Conservation (phyloP, 1,284 basidiomycete genomes). For the Irpex sp. region DNA sequence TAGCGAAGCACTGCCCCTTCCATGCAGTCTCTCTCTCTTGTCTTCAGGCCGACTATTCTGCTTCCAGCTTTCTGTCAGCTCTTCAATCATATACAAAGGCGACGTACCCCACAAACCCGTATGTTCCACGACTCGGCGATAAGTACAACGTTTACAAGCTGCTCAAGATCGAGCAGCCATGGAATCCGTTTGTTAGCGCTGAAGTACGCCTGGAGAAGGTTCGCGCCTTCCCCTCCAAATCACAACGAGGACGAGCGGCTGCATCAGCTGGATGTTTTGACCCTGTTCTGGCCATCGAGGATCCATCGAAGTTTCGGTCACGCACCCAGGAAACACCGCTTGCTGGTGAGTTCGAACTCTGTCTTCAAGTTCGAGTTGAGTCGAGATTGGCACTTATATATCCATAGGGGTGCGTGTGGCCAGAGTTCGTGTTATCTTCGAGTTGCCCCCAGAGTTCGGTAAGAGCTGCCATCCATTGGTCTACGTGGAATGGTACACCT, state of each 20-base stretch:
- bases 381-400: no score
- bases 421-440: constrained; percentile 10
- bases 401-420: neutral
- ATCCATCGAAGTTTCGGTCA: neutral
- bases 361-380: no score
- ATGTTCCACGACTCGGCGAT: neutral
- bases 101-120: neutral
- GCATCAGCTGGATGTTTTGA: neutral
- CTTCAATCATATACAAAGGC: neutral
- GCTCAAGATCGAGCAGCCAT: constrained; percentile 6
- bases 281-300: constrained; percentile 8
- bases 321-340: neutral
- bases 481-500: constrained; percentile 13
- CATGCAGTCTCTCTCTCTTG: no score
- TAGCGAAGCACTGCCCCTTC: no score
- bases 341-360: neutral
- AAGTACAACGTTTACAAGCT: constrained; percentile 14
- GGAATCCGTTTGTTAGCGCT: constrained; percentile 6
- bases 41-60: no score
- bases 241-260: no score
- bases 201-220: neutral
- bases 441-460: constrained; percentile 7
- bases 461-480: neutral
- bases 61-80: no score
- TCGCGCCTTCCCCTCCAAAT: no score